A percentile compares a stretch with the other conserved stretches of the same genome.
Evolutionary conservation across 1,284 basidiomycete genomes (phyloP).

Genomic region (Irpex sp.): DNA sequence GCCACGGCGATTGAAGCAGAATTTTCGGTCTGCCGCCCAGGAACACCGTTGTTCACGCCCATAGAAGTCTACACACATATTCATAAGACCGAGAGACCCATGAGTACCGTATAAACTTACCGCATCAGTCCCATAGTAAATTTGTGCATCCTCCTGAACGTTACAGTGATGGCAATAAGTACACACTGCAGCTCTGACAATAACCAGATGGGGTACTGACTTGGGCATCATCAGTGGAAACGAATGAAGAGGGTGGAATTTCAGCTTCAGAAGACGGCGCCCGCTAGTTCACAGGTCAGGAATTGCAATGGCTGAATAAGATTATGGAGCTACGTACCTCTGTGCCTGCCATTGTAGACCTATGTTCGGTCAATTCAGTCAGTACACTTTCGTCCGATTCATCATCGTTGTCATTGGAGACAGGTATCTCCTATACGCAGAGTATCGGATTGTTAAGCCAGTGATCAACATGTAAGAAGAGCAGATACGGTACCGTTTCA

Average conservation of each 20-base stretch:
- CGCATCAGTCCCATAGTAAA: background rate
- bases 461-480: background rate
- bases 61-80: background rate
- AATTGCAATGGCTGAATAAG: background rate
- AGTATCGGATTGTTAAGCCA: background rate
- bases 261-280: slow-evolving; percentile 17
- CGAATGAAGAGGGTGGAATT: slow-evolving; percentile 22
- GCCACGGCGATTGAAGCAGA: background rate
- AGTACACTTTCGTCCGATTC: background rate
- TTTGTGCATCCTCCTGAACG: background rate
- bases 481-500: slow-evolving; percentile 8
- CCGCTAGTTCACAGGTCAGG: slow-evolving; percentile 5
- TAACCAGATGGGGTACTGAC: slow-evolving; percentile 1
- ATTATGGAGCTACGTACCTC: slow-evolving; percentile 1
- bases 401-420: background rate
- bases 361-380: background rate
- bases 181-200: background rate
- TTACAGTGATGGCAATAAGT: background rate
- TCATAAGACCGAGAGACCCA: background rate
- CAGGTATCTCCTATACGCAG: background rate
- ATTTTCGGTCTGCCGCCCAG: background rate
- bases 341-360: background rate
- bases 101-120: background rate
- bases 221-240: slow-evolving; percentile 7
- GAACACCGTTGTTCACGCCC: background rate